These are phyloP conservation scores for Lentinus tigrinus DNA, from an alignment of 768 basidiomycete genomes.

Conservation along the genomic window DNA sequence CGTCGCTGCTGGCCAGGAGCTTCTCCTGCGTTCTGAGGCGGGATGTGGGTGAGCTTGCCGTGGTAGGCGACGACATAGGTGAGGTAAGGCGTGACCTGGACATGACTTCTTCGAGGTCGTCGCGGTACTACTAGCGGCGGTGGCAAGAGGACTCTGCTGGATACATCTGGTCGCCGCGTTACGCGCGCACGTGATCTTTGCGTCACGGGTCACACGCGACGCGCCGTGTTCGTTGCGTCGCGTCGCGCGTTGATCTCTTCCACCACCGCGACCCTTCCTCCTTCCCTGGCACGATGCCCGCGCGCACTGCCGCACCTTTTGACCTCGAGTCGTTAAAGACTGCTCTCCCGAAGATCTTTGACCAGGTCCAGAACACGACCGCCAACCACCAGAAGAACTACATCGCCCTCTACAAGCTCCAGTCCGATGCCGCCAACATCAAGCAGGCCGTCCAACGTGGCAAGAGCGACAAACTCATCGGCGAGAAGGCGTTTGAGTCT, in stretches of 20 bases:
- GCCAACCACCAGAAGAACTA: slow-evolving; percentile 91
- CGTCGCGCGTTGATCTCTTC: background rate
- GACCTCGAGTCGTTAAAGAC: slow-evolving; percentile 29
- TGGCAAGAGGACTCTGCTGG: background rate
- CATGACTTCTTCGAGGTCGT: slow-evolving; percentile 21
- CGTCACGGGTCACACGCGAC: slow-evolving; percentile 11
- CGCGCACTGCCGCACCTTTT: slow-evolving; percentile 18
- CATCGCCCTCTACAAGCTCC: slow-evolving; percentile 78
- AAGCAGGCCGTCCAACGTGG: slow-evolving; percentile 51
- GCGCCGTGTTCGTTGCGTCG: background rate
- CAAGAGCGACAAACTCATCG: slow-evolving; percentile 54
- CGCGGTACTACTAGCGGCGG: slow-evolving; percentile 17
- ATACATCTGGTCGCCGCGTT: too few relatives aligned
- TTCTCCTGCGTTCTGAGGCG: slow-evolving; percentile 51
- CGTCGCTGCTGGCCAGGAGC: slow-evolving; percentile 42
- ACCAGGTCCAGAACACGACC: slow-evolving; percentile 69
- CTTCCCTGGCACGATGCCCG: slow-evolving; percentile 32
- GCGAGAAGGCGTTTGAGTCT: slow-evolving; percentile 77
- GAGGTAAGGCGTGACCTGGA: slow-evolving; percentile 50
- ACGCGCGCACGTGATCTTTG: slow-evolving; percentile 11
- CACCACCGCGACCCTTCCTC: background rate
- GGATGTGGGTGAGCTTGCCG: slow-evolving; percentile 48
- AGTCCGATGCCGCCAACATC: slow-evolving; percentile 56
- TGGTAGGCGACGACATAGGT: slow-evolving; percentile 54
- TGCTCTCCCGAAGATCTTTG: slow-evolving; percentile 65